Base-by-base conservation (phyloP, 768 basidiomycete species). In the Crassisporium funariophilum region DNA sequence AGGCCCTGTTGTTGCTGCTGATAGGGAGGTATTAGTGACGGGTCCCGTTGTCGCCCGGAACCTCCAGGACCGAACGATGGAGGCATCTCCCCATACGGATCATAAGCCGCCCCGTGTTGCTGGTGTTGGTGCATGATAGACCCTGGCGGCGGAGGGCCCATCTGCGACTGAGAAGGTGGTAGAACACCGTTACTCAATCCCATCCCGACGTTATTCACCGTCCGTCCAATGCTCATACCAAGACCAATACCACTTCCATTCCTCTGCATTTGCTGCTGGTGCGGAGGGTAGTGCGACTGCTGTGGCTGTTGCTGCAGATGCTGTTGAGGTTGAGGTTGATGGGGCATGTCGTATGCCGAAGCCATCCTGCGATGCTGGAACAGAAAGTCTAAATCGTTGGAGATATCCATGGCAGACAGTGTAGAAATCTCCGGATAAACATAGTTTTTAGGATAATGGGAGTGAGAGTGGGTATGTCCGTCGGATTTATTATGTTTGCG, bases 361-460 rank as follows among this genome's bases (percentile, higher is more conserved):
- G 47, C 35, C 11, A 47, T 46, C 19, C 50, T 47, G 15, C 74
- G 72, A 42, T 78, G 69, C 41, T 77, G 76, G 47, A 73, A 70
- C 17, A 85, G 68, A 51, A 71, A 77, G 2, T 83, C 81, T 21
- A 84, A 68, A 56, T 85, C 83, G 34, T 62, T 63, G 20, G 70
- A 62, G 23, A 83, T 71, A 27, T 84, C 83, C 21, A 61, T 60
- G 0, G 75, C 57, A 7, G 77, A 65, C 13, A 84, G 72, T 0
- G 76, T 66, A 24, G 70, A 56, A 20, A 81, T 71, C 59, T 77
- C 78, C 40, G 76, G 74, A 46, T 74, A 73, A 12, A 72, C 65
- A 12, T 66, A 60, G 29, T 60, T 60, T 44, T 62, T 64, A 1
- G 59, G 58, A 16, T 54, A 44, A n/a, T 57, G 56, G 22, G 59